Conservation (phyloP, 805 yeast genomes). For the Nakazawaea holstii region DNA sequence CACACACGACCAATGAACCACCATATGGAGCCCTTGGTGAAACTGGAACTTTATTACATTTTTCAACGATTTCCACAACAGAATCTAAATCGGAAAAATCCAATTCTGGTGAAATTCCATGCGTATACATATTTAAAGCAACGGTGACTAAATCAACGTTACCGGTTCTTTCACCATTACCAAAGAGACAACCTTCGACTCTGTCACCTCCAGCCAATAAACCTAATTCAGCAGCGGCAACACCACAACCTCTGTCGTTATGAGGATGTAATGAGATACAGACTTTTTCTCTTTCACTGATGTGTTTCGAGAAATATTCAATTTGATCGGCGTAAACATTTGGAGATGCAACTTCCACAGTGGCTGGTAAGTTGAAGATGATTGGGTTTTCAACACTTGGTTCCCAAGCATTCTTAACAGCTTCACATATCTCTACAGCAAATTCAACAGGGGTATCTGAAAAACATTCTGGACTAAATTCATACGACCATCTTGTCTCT, state of each 20-base stretch:
- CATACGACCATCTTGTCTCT: constrained; percentile 64
- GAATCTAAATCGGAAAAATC: constrained; percentile 67
- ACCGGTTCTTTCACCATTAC: constrained; percentile 85
- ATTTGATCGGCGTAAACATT: constrained; percentile 77
- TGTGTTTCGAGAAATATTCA: constrained; percentile 65
- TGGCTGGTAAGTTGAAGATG: constrained; percentile 75
- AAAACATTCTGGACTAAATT: constrained; percentile 77
- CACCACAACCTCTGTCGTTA: constrained; percentile 81
- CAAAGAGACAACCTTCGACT: constrained; percentile 79
- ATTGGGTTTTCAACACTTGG: constrained; percentile 72
- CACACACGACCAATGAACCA: constrained; percentile 74
- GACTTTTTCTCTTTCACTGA: constrained; percentile 66
- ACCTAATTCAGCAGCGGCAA: constrained; percentile 77
- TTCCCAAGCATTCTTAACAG: constrained; percentile 74
- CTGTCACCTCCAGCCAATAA: constrained; percentile 80
- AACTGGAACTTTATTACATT: constrained; percentile 72
- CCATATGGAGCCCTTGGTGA: constrained; percentile 77
- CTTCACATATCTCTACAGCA: constrained; percentile 74
- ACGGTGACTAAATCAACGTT: constrained; percentile 74
- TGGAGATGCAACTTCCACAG: constrained; percentile 74
- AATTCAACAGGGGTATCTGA: constrained; percentile 70
- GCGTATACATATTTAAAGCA: constrained; percentile 73
- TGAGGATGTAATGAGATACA: constrained; percentile 70
- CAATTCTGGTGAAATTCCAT: constrained; percentile 66
- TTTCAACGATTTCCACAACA: constrained; percentile 64